Evolutionary conservation across 176 grass and related monocot genomes (phyloP), one percentile per base, ranked within the genome.

Genomic region (Oryza brachyantha): DNA sequence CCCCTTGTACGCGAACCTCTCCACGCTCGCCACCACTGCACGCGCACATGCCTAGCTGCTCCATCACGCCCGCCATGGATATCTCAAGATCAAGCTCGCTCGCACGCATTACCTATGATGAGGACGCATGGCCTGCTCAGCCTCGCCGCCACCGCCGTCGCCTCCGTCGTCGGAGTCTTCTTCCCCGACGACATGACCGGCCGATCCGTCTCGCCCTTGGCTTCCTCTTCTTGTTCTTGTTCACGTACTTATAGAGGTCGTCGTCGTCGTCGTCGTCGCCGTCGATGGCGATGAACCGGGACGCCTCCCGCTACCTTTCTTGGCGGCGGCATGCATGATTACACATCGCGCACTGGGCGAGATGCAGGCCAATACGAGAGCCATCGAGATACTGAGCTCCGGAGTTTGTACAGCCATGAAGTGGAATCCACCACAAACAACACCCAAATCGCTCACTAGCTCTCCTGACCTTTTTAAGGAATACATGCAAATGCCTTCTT

Each of bases 1-100:
- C 13, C 96, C 96, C 79, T 98, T 98, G 87, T 94, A 91, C 11
- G 90, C 83, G 73, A 98, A 94, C 76, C 96, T 82, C 45, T 50
- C 45, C 50, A 55, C 50, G 58, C 96, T 70, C 5, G 96, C 96
- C 80, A 94, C 90, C 87, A 84, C 96, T 98, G 83, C 85, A 74
- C 26, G 9, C n/a, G 1, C 26, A n/a, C n/a, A n/a, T n/a, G n/a
- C n/a, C n/a, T n/a, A n/a, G n/a, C n/a, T n/a, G n/a, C n/a, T n/a
- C n/a, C n/a, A n/a, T n/a, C n/a, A n/a, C n/a, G n/a, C n/a, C n/a
- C 34, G 13, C 7, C 60, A 43, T 35, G 52, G 32, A 21, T n/a
- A n/a, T 3, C 10, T 61, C 68, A 26, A 17, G n/a, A 4, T 1
- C 40, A 32, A 50, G 25, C 32, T 12, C 8, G 10, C 71, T 59